Conservation (phyloP, 805 yeast species). For the Teunomyces aglyptinius region DNA sequence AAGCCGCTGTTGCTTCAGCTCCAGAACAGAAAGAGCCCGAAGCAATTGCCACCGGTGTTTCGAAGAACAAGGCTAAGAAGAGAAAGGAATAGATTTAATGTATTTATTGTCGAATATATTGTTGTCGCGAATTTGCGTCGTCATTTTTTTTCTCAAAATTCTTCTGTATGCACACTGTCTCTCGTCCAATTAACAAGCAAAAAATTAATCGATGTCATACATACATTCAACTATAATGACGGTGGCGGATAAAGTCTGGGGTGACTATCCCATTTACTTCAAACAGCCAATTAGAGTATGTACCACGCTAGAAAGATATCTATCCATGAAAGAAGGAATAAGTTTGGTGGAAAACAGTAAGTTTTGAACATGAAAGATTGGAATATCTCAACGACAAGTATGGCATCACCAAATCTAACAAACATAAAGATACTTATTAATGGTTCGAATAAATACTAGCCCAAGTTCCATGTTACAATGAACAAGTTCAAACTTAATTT, state of each 20-base stretch:
- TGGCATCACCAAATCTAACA: too few species aligned
- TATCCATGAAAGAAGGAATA: background rate
- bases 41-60: slow-evolving; percentile 9
- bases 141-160: background rate
- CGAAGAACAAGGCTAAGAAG: slow-evolving; percentile 9
- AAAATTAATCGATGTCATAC: slow-evolving; percentile 4
- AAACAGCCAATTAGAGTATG: slow-evolving; percentile 64
- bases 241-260: slow-evolving; percentile 40
- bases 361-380: background rate
- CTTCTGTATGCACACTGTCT: background rate
- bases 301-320: slow-evolving; percentile 9
- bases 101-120: background rate
- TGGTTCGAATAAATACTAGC: too few species aligned
- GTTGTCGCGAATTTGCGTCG: background rate
- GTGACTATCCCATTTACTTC: slow-evolving; percentile 56
- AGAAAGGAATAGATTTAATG: slow-evolving; percentile 1
- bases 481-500: background rate
- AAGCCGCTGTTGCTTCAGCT: slow-evolving; percentile 1
- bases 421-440: too few species aligned
- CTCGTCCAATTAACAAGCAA: slow-evolving; percentile 5
- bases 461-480: too few species aligned
- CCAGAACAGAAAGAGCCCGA: background rate
- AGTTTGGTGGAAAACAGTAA: background rate
- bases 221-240: slow-evolving; percentile 5
- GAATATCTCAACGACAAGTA: too few species aligned